phyloP scores from a whole-genome alignment of 331 rosid species.

The Malus hybrid region DNA sequence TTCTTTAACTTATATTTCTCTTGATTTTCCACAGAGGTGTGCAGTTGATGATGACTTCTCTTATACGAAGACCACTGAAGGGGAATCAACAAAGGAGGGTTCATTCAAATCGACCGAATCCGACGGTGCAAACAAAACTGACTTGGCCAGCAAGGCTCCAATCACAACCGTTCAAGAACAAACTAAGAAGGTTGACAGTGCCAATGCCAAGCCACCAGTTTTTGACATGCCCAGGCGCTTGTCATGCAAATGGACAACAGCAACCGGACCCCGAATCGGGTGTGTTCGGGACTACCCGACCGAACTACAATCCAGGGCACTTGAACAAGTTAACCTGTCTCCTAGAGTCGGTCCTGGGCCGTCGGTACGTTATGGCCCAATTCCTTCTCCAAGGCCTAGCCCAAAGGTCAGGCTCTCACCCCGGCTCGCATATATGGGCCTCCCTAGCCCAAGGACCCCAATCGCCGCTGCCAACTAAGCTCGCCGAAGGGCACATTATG shows the following conservation, averaged over 20 bases:
- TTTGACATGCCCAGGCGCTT: slow-evolving; percentile 37
- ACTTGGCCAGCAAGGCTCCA: slow-evolving; percentile 2
- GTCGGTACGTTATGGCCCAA: slow-evolving; percentile 47
- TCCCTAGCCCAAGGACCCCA: slow-evolving; percentile 70
- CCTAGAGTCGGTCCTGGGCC: slow-evolving; percentile 43
- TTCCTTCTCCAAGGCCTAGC: slow-evolving; percentile 96
- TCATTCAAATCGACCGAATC: slow-evolving; percentile 16
- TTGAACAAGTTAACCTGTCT: slow-evolving; percentile 78
- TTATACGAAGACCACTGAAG: slow-evolving; percentile 16
- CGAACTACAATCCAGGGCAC: slow-evolving; percentile 72
- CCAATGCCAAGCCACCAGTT: slow-evolving; percentile 11
- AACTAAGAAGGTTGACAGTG: slow-evolving; percentile 17
- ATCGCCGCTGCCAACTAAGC: slow-evolving; percentile 28
- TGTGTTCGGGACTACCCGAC: slow-evolving; percentile 87
- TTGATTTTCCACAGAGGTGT: slow-evolving; percentile 44
- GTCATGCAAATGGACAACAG: slow-evolving; percentile 77
- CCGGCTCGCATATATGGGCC: slow-evolving; percentile 60
- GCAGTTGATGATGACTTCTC: slow-evolving; percentile 75
- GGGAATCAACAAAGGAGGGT: slow-evolving; percentile 14
- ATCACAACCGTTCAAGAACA: slow-evolving; percentile 16
- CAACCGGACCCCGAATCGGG: slow-evolving; percentile 86
- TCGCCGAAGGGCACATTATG: neutral
- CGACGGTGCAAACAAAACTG: neutral
- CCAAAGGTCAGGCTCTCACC: slow-evolving; percentile 81
- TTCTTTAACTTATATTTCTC: neutral